Evolutionary conservation across 106 monocot genomes (phyloP).

Genomic region (Acorus calamus): DNA sequence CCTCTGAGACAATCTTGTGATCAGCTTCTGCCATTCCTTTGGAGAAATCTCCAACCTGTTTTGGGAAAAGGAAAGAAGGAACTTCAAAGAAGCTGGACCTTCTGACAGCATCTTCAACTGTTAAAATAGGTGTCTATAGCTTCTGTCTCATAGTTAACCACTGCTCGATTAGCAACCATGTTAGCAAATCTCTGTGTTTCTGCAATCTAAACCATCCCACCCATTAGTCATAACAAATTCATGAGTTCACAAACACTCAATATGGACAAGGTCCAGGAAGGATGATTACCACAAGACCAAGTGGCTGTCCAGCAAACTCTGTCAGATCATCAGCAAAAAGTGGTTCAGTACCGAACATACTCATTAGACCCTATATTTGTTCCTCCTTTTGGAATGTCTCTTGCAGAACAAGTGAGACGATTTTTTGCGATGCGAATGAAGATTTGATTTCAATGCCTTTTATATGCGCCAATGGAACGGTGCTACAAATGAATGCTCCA

Average conservation of each 20-base stretch:
- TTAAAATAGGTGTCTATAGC: constrained; percentile 49
- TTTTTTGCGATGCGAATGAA: constrained; percentile 30
- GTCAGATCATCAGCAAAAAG: constrained; percentile 52
- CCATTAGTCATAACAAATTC: not conserved
- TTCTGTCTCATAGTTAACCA: constrained; percentile 30
- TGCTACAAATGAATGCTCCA: constrained; percentile 71
- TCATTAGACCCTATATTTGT: constrained; percentile 33
- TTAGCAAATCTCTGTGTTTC: constrained; percentile 55
- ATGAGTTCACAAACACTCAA: not conserved
- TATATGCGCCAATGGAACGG: constrained; percentile 31
- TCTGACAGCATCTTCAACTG: constrained; percentile 69
- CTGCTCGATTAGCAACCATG: constrained; percentile 47
- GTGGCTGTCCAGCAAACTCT: constrained; percentile 67
- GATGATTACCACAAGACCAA: constrained; percentile 65
- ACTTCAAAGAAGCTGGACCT: constrained; percentile 54
- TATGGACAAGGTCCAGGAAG: not conserved
- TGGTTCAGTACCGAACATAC: constrained; percentile 40
- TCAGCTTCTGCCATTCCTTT: constrained; percentile 78
- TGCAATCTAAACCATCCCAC: constrained; percentile 37
- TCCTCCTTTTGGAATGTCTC: constrained; percentile 71
- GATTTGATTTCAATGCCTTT: constrained; percentile 42
- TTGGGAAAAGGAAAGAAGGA: constrained; percentile 32
- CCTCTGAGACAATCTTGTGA: constrained; percentile 69
- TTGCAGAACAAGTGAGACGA: constrained; percentile 26
- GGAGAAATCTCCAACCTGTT: constrained; percentile 51